Evolutionary conservation across 768 basidiomycete species (phyloP).

Genomic region (Ramaria sp.): DNA sequence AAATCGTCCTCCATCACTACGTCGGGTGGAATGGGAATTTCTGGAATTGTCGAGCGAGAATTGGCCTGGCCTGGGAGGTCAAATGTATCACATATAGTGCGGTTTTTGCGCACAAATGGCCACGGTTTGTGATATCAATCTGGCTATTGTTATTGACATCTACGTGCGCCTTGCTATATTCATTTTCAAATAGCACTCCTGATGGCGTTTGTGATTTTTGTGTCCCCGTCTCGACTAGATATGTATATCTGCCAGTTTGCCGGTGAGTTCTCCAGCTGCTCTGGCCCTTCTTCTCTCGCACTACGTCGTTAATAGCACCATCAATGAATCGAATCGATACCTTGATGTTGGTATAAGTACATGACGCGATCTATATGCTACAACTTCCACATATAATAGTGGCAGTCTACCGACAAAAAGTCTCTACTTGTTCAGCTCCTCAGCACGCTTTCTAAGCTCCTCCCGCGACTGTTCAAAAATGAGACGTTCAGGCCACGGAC

Average conservation of each 20-base stretch:
- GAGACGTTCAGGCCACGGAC: neutral
- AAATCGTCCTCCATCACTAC: constrained; percentile 2
- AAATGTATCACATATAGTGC: neutral
- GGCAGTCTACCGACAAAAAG: neutral
- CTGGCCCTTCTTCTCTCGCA: too few relatives aligned
- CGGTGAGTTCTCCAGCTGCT: too few relatives aligned
- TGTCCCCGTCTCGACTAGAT: too few relatives aligned
- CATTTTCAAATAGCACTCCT: too few relatives aligned
- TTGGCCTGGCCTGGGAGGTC: too few relatives aligned
- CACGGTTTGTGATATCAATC: neutral
- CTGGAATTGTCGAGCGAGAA: neutral
- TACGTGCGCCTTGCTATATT: too few relatives aligned
- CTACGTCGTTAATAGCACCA: too few relatives aligned
- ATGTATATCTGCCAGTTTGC: too few relatives aligned
- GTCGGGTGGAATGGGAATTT: constrained; percentile 3
- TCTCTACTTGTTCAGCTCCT: constrained; percentile 32
- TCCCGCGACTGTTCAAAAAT: constrained; percentile 21
- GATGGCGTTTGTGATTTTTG: too few relatives aligned
- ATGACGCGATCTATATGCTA: too few relatives aligned
- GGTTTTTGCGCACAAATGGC: neutral
- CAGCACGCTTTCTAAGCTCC: constrained; percentile 35
- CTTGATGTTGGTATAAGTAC: too few relatives aligned
- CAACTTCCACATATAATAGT: neutral
- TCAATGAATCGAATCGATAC: too few relatives aligned
- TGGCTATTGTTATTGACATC: neutral